Base-by-base conservation (phyloP, 2,329 filamentous ascomycete genomes). In the Penicillium sp. region DNA sequence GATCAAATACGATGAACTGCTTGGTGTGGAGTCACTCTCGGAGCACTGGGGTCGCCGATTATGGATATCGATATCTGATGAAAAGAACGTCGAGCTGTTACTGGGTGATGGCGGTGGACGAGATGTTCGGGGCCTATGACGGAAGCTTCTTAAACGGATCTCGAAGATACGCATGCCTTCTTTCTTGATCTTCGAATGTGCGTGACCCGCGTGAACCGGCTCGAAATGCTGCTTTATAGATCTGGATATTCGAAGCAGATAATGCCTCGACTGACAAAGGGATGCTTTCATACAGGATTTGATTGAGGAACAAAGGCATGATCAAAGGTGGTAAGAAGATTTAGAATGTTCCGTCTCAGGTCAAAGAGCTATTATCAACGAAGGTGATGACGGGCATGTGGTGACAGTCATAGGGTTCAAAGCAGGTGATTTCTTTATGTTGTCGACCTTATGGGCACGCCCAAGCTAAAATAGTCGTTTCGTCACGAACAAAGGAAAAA, bases 371-470 rank as follows among this genome's bases (percentile, higher is more conserved):
- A 29, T 11, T 19, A 45, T 24, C 11, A 31, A 21, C 21, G 19
- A 26, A n/a, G 16, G 22, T 16, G 21, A 29, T 35, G 21, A 26
- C 26, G 22, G 35, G 52, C 63, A 65, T 62, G 61, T 68, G 65
- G 56, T 55, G 37, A 56, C 51, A 52, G 68, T 69, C 67, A 70
- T 68, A 60, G 56, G 35, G 64, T 57, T 57, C 51, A 60, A 59
- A 56, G 58, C 67, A 67, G 64, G 61, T 69, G 67, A 71, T 68
- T 57, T 43, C 45, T 61, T 52, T 56, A 45, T 39, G 13, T 26
- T 9, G 47, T 24, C 22, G 31, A 37, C 16, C 2, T 14, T 39
- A 10, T 8, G n/a, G 35, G n/a, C 11, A 16, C 21, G 22, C 16
- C n/a, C n/a, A 16, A 11, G 16, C 16, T 22, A 53, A 37, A 51